Evolutionary conservation across 176 grass and related monocot genomes (phyloP), one percentile per base, ranked within the genome.

Genomic region (Musa troglodytarum): DNA sequence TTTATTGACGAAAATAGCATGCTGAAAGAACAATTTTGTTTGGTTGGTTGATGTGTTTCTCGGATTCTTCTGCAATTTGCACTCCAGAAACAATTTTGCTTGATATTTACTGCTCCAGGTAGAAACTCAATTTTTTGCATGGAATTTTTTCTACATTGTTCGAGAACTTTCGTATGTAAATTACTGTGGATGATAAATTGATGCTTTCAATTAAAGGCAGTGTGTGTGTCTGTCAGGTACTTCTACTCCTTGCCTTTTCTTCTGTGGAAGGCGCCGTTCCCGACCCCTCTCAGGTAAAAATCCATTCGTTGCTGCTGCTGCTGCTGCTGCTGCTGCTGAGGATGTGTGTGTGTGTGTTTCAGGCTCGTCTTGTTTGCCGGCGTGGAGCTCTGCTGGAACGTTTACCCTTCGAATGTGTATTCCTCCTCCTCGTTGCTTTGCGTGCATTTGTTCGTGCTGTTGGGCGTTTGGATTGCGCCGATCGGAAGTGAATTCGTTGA

Each of bases 231-330:
- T 72, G 79, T 51, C 76, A 98, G 95, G 95, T 98, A 98, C 69
- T 98, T 93, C 66, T 91, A 91, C 81, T 93, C 90, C 1, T 66
- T 98, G 77, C 95, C 95, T 76, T 91, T 91, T 83, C 95, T 98
- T 76, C 68, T 98, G 76, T 98, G 95, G 95, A 87, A 85, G 86
- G 85, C 86, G 11, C 73, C n/a, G 76, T 89, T 89, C 68, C 88
- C 82, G 57, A 98, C 84, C 50, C 71, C 68, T 80, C 53, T 93
- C 72, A 85, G 95, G 95, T 98, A 86, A n/a, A 3, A 34, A 69
- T 12, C 10, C 11, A 51, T 67, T 78, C 50, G 10, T 54, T 49
- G 49, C 1, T 16, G 2, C 78, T 22, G 22, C 22, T 22, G 22
- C 22, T 22, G 22, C 22, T 22, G 22, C 22, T 22, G 22, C 22